Conservation (phyloP, 2,329 filamentous ascomycete species). For the Pochonia chlamydosporia region DNA sequence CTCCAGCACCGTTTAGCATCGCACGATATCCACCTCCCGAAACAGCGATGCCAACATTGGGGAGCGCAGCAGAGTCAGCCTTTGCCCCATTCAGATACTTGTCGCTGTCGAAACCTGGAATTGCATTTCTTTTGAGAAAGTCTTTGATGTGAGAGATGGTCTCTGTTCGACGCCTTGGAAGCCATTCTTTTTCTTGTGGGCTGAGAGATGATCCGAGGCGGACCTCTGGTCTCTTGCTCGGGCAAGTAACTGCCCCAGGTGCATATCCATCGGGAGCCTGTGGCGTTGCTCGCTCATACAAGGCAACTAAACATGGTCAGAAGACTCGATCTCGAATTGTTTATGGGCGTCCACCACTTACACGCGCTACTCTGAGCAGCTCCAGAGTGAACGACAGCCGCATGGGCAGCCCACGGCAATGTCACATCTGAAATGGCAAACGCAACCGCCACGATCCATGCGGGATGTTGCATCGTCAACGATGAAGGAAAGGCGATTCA, state of each 20-base stretch:
- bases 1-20: slow-evolving; percentile 75
- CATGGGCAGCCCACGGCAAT: too few relatives aligned
- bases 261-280: slow-evolving; percentile 54
- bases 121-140: slow-evolving; percentile 65
- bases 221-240: slow-evolving; percentile 59
- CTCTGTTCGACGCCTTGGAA: slow-evolving; percentile 62
- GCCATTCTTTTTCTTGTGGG: slow-evolving; percentile 67
- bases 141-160: slow-evolving; percentile 69
- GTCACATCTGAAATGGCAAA: too few relatives aligned
- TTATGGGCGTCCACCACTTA: too few relatives aligned
- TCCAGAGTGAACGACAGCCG: too few relatives aligned
- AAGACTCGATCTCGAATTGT: too few relatives aligned
- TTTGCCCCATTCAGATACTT: slow-evolving; percentile 52
- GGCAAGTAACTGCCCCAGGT: slow-evolving; percentile 63
- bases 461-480: too few relatives aligned
- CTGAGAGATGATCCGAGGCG: slow-evolving; percentile 59
- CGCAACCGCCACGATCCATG: too few relatives aligned
- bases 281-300: slow-evolving; percentile 17
- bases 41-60: slow-evolving; percentile 65
- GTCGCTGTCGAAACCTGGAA: slow-evolving; percentile 69
- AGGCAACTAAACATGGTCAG: background rate
- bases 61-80: slow-evolving; percentile 28
- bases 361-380: too few relatives aligned
- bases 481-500: too few relatives aligned
- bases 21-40: slow-evolving; percentile 84